phyloP scores from a whole-genome alignment of 2,329 filamentous ascomycete genomes.

The Passalora sequoiae region DNA sequence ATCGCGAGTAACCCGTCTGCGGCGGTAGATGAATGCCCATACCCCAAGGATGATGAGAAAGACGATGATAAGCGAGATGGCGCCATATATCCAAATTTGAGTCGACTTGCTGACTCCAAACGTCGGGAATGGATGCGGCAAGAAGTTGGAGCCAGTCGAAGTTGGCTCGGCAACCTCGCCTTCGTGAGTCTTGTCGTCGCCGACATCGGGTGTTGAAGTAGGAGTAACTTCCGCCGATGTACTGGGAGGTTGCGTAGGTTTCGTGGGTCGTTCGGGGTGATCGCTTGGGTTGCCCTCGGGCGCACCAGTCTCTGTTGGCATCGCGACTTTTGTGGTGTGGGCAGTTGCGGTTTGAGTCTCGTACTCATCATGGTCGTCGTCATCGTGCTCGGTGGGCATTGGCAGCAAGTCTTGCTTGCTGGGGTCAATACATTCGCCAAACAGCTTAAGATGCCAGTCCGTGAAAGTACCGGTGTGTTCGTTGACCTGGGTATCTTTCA shows the following conservation, averaged over 20 bases:
- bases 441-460: conserved; percentile 91
- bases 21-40: conserved; percentile 75
- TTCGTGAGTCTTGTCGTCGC: conserved; percentile 28
- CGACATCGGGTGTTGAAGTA: conserved; percentile 26
- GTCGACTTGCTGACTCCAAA: conserved; percentile 84
- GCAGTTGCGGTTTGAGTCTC: conserved; percentile 52
- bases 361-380: conserved; percentile 69
- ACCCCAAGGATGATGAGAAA: conserved; percentile 73
- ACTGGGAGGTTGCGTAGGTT: conserved; percentile 40
- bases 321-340: conserved; percentile 54
- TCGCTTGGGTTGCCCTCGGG: conserved; percentile 43
- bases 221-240: conserved; percentile 37
- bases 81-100: conserved; percentile 89
- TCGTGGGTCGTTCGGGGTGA: conserved; percentile 51
- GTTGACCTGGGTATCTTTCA: conserved; percentile 80
- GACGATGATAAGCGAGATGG: conserved; percentile 72
- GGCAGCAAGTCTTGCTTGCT: conserved; percentile 69
- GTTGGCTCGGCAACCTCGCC: conserved; percentile 10
- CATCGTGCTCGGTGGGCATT: conserved; percentile 75
- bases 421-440: conserved; percentile 80
- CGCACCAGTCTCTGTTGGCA: conserved; percentile 45
- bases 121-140: conserved; percentile 56
- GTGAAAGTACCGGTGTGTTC: conserved; percentile 70
- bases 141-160: neutral
- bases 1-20: conserved; percentile 59